These are phyloP conservation scores for Handroanthus guayacan DNA, from an alignment of 257 asterid species.

Conservation along the genomic window DNA sequence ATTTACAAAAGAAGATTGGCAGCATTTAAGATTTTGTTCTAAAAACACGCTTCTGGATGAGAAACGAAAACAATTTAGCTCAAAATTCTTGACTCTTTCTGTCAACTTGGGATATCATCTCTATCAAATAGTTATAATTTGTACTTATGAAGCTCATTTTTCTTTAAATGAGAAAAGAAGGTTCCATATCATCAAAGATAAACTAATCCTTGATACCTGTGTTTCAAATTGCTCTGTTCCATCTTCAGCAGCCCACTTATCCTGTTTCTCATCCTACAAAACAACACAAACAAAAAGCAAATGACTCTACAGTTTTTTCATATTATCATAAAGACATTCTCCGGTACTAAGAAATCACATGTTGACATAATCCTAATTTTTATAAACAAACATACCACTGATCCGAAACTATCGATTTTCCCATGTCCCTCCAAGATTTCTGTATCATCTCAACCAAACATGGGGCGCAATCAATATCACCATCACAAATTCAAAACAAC, in stretches of 20 bases:
- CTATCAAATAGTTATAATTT: no score
- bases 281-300: constrained; percentile 4
- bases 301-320: not conserved
- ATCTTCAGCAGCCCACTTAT: constrained; percentile 46
- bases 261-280: constrained; percentile 51
- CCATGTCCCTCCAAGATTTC: constrained; percentile 44
- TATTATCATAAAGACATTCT: not conserved
- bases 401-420: constrained; percentile 40
- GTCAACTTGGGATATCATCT: no score
- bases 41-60: no score
- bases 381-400: constrained; percentile 39
- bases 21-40: no score
- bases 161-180: not conserved
- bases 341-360: not conserved
- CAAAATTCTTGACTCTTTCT: no score
- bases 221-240: constrained; percentile 43
- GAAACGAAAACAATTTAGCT: no score
- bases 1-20: no score
- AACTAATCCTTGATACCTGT: constrained; percentile 36
- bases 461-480: constrained; percentile 14
- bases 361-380: not conserved
- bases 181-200: not conserved
- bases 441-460: constrained; percentile 35
- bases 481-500: not conserved
- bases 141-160: constrained; percentile 5